Conservation (phyloP, 1,284 basidiomycete genomes). For the Flammula alnicola region DNA sequence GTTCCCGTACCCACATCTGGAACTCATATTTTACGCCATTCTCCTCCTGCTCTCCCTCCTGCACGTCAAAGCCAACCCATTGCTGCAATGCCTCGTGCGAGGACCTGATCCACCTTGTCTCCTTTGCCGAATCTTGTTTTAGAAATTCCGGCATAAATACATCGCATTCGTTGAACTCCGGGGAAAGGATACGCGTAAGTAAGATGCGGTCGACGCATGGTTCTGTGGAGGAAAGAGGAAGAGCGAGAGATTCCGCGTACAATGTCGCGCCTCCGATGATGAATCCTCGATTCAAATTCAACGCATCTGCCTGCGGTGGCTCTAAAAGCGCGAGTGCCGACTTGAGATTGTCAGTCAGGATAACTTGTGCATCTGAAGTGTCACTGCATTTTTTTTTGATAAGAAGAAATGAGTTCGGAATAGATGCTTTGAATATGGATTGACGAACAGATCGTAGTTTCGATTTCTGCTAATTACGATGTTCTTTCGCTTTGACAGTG, state of each 20-base stretch:
- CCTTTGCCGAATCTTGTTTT: slow-evolving; percentile 27
- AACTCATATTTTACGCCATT: slow-evolving; percentile 85
- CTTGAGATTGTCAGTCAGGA: slow-evolving; percentile 37
- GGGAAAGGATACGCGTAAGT: slow-evolving; percentile 82
- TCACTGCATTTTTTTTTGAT: slow-evolving; percentile 14
- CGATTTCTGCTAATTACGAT: slow-evolving; percentile 77
- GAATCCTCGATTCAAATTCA: slow-evolving; percentile 61
- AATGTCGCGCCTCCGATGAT: slow-evolving; percentile 91
- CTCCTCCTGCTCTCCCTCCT: slow-evolving; percentile 77
- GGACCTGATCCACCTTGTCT: slow-evolving; percentile 57
- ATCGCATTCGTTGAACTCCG: slow-evolving; percentile 84
- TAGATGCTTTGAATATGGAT: background rate
- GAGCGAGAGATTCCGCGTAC: slow-evolving; percentile 65
- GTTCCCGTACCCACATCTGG: slow-evolving; percentile 84
- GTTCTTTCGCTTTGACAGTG: slow-evolving; percentile 81
- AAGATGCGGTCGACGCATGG: slow-evolving; percentile 78
- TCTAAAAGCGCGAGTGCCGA: slow-evolving; percentile 32
- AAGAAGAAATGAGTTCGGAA: background rate
- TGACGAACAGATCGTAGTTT: slow-evolving; percentile 65
- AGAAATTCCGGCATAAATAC: slow-evolving; percentile 84
- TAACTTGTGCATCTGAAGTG: slow-evolving; percentile 23
- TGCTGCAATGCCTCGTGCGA: slow-evolving; percentile 64
- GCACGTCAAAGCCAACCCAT: slow-evolving; percentile 84
- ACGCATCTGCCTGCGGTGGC: slow-evolving; percentile 15
- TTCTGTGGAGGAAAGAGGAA: slow-evolving; percentile 46